Base-by-base conservation (phyloP, 2,329 filamentous ascomycete species). In the Pseudopyrenochaeta lycopersici region DNA sequence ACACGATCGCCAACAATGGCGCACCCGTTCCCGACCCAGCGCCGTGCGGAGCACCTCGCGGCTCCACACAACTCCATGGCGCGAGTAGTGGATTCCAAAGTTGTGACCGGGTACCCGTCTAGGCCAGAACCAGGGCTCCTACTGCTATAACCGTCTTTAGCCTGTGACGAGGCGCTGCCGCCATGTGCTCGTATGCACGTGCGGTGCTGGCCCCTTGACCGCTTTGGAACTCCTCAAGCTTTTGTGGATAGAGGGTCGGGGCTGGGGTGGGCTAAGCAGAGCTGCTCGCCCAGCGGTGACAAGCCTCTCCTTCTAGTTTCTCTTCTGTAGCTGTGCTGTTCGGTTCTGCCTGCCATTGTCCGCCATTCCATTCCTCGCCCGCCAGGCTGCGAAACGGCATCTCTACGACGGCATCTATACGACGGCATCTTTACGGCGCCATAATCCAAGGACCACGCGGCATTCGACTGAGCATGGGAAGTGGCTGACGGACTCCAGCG, bases 141-240 rank as follows among this genome's bases (percentile, higher is more conserved):
- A 42, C 51, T 54, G 46, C 62, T 55, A 29, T 17, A 62, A 52
- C 45, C 15, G 52, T 46, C 27, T 10, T 23, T 68, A 60, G 65
- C 46, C 63, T 45, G 60, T 64, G 64, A 63, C 58, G 46, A 31
- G 45, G 33, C 46, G 58, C 63, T 59, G 33, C 45, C 44, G 44
- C 60, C 58, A 57, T 59, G 49, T 55, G 60, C 62, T 62, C 54
- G 30, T 42, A 18, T 52, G 52, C 47, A 39, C 29, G 31, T 45
- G 27, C 9, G 21, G 52, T 29, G 49, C 17, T 31, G 23, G 43
- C 31, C 36, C 15, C 15, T 23, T 42, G 54, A 52, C 49, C 30
- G 45, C 30, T 48, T 35, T 46, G 21, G 21, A 17, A 39, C 35
- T 36, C 20, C 23, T 40, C 43, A 56, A 56, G 44, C 56, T 52